These are phyloP conservation scores for Penicillium sp. DNA, from an alignment of 2,329 filamentous ascomycete genomes.

Conservation along the genomic window DNA sequence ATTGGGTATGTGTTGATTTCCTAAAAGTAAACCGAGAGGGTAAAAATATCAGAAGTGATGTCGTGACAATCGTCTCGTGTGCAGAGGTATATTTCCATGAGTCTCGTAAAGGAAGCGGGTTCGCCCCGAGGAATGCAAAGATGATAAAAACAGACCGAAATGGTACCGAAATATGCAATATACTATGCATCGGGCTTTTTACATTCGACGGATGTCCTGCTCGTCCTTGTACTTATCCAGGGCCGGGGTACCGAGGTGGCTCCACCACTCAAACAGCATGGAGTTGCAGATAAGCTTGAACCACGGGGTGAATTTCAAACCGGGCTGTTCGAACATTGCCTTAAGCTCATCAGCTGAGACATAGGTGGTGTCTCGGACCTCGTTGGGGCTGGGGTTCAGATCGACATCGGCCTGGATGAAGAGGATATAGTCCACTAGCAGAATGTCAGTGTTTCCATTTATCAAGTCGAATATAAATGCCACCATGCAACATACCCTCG, in stretches of 20 bases:
- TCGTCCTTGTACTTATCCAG: conserved; percentile 85
- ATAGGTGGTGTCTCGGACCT: conserved; percentile 81
- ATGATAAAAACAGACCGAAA: conserved; percentile 1
- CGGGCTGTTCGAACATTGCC: conserved; percentile 76
- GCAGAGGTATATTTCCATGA: conserved; percentile 16
- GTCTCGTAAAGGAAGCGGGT: conserved; percentile 2
- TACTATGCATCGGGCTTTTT: conserved; percentile 3
- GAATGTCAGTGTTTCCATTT: not conserved
- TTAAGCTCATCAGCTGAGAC: conserved; percentile 80
- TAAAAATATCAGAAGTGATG: not conserved
- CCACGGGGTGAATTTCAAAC: conserved; percentile 90
- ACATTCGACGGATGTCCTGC: conserved; percentile 84
- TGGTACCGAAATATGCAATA: not conserved
- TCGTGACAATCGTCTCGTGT: conserved; percentile 1
- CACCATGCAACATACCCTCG: conserved; percentile 65
- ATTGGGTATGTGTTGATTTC: not conserved
- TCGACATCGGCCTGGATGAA: conserved; percentile 96
- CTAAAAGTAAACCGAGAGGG: not conserved
- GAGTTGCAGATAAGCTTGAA: conserved; percentile 98
- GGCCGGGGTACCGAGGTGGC: conserved; percentile 68
- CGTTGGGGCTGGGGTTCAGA: conserved; percentile 76
- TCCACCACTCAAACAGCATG: conserved; percentile 98
- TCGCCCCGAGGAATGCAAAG: conserved; percentile 9
- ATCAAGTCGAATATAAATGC: not conserved
- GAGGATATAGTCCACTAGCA: conserved; percentile 85